Base-by-base conservation (phyloP, 257 asterid genomes). In the Solanum sejunctum region DNA sequence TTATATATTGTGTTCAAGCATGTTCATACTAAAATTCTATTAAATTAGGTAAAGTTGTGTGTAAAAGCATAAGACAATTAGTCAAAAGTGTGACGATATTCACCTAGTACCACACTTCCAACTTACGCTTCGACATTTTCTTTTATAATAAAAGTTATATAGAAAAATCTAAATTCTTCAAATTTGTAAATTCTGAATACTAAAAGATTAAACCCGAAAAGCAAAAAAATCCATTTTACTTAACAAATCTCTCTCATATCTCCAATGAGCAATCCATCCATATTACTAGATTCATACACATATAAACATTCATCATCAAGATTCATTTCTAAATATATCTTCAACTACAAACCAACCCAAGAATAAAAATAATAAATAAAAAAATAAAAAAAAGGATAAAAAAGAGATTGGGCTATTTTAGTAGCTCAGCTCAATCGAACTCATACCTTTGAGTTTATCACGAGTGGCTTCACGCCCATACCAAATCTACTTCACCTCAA, bases 381-480 rank as follows among this genome's bases (percentile, higher is more conserved):
- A 28, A 13, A 67, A 5, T 4, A 4, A 43, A 20, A 71, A 39
- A 70, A n/a, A n/a, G n/a, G 56, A n/a, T 10, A 13, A 12, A 51
- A 10, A 55, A 72, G 15, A 8, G 57, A 36, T 28, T 6, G 43
- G 54, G 28, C 39, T 7, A n/a, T 45, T 17, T 2, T 70, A 17
- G 83, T 12, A 73, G 83, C 61, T 73, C 83, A 71, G 58, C 72
- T n/a, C 10, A 17, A 70, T 70, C 49, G 49, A 73, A 71, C 86
- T 73, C 56, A 51, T 8, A 84, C 51, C 39, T 15, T 8, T 84
- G 49, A 73, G 12, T 84, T 12, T 63, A 80, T 73, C 77, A 57
- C 86, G 43, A 84, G 83, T 71, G 82, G 83, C 75, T n/a, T 79
- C 45, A 10, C 26, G 8, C 47, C 39, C 82, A 77, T 32, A 52